phyloP scores from a whole-genome alignment of 2,329 filamentous ascomycete species.

The Venturiaceae sp. region DNA sequence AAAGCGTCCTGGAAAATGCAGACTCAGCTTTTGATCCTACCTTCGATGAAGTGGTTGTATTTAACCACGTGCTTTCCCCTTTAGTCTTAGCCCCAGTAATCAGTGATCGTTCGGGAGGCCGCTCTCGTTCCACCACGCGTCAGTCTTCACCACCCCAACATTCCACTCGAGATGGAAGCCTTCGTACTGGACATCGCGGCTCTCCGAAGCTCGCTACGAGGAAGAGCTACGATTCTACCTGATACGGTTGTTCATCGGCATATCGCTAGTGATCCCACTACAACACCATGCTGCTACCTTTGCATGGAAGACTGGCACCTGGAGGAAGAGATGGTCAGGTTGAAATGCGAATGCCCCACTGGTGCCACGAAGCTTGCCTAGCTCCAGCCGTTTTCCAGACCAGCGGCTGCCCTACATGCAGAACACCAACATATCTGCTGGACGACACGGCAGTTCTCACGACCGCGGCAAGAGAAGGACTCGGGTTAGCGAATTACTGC shows the following conservation, averaged over 20 bases:
- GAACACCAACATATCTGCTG: neutral
- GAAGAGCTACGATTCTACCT: neutral
- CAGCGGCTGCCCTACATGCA: neutral
- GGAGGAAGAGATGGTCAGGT: neutral
- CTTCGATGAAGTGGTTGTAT: too few species aligned
- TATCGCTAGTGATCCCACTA: neutral
- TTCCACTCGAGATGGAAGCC: too few species aligned
- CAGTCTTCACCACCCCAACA: too few species aligned
- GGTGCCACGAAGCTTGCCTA: neutral
- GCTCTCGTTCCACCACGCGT: too few species aligned
- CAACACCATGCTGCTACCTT: neutral
- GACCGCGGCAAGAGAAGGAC: neutral
- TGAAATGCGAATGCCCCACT: neutral
- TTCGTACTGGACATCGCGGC: too few species aligned
- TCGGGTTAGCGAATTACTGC: neutral
- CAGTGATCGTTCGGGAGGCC: too few species aligned
- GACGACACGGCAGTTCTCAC: neutral
- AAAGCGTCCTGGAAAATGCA: too few species aligned
- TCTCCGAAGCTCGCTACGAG: too few species aligned
- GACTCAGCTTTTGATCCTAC: too few species aligned
- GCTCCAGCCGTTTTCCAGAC: neutral
- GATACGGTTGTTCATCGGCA: neutral
- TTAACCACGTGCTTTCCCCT: too few species aligned
- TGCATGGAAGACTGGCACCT: neutral
- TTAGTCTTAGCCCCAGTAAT: too few species aligned